These are phyloP conservation scores for Karstenula rhodostoma DNA, from an alignment of 2,329 filamentous ascomycete species.

Conservation along the genomic window DNA sequence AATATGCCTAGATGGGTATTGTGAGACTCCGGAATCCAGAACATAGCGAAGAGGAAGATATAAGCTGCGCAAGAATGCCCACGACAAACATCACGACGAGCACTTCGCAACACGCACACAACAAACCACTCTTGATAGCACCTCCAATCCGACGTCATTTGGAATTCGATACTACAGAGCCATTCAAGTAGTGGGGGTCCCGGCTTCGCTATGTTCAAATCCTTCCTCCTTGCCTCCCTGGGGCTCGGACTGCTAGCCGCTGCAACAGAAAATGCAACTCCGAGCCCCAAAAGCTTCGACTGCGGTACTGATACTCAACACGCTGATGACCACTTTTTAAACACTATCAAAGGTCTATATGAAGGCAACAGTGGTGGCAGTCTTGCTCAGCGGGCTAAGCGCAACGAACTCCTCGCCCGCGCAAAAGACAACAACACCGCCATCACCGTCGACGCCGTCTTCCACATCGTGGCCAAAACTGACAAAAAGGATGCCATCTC, in stretches of 20 bases:
- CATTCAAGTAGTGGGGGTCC: conserved; percentile 18
- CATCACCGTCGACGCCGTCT: conserved; percentile 53
- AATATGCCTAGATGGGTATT: conserved; percentile 36
- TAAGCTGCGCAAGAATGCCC: conserved; percentile 29
- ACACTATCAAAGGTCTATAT: conserved; percentile 48
- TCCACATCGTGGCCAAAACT: conserved; percentile 55
- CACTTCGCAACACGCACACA: conserved; percentile 1
- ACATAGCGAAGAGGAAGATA: conserved; percentile 33
- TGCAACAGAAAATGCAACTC: conserved; percentile 22
- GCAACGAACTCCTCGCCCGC: conserved; percentile 27
- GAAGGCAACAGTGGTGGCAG: conserved; percentile 31
- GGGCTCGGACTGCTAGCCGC: conserved; percentile 22
- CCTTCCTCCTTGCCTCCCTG: conserved; percentile 42
- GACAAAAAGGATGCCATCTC: conserved; percentile 50
- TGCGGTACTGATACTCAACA: conserved; percentile 51
- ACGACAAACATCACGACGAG: conserved; percentile 24
- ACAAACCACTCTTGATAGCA: neutral
- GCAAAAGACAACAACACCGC: conserved; percentile 31
- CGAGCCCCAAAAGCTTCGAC: conserved; percentile 49
- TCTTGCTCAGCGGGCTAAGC: conserved; percentile 37
- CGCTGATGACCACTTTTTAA: conserved; percentile 51
- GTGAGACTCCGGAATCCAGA: conserved; percentile 46
- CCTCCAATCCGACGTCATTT: conserved; percentile 11
- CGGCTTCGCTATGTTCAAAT: conserved; percentile 31
- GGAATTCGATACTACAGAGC: conserved; percentile 15